Percentiles rank a stretch among this genome's conserved stretches.
phyloP scores from a whole-genome alignment of 352 stramenopile genomes.

The Aphanomyces euteiches region DNA sequence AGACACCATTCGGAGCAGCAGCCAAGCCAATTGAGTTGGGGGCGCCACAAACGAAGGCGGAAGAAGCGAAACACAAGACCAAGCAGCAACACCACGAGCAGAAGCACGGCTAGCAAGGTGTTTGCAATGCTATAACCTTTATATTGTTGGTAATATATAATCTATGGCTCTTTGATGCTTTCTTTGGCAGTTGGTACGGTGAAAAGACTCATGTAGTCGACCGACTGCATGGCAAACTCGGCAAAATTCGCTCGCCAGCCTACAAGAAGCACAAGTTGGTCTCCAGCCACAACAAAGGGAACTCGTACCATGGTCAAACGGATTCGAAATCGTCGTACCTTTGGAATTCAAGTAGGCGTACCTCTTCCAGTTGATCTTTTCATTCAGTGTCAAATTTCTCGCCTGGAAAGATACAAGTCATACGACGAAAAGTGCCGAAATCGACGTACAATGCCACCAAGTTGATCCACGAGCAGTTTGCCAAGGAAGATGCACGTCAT shows the following conservation, averaged over 20 bases:
- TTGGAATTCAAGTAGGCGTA: constrained; percentile 56
- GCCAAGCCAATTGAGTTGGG: constrained; percentile 38
- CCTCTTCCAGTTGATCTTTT: constrained; percentile 78
- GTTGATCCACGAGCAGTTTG: constrained; percentile 65
- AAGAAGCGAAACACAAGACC: background rate
- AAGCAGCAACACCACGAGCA: background rate
- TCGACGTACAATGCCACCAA: constrained; percentile 44
- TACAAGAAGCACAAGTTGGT: background rate
- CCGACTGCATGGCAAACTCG: background rate
- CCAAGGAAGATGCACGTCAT: constrained; percentile 47
- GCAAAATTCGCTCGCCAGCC: background rate
- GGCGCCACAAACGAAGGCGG: background rate
- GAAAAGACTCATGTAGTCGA: constrained; percentile 10
- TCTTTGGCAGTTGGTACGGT: background rate
- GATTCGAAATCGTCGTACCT: background rate
- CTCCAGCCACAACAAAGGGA: background rate
- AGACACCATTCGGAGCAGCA: constrained; percentile 47
- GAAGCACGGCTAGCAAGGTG: too few relatives aligned
- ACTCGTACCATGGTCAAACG: constrained; percentile 1
- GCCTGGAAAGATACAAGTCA: constrained; percentile 7
- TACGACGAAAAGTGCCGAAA: background rate
- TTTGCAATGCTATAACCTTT: background rate
- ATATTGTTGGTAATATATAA: background rate
- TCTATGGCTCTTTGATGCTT: background rate
- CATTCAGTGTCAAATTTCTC: constrained; percentile 77